phyloP scores from a whole-genome alignment of 768 basidiomycete species.

The Bullera alba region DNA sequence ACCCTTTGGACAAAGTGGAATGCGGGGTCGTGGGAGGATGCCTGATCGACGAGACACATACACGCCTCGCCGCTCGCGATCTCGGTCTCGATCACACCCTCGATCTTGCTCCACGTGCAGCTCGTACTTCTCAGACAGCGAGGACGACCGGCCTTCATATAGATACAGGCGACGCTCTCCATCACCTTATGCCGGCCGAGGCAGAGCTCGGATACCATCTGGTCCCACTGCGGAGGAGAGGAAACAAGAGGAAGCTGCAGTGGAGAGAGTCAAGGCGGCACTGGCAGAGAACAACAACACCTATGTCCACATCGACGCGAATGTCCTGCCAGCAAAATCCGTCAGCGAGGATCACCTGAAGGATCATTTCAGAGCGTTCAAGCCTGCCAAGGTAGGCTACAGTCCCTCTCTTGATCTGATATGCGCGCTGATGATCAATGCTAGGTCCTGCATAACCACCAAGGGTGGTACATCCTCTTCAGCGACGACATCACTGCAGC shows the following conservation, averaged over 20 bases:
- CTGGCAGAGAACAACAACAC: slow-evolving; percentile 28
- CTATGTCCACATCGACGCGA: slow-evolving; percentile 30
- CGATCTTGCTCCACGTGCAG: slow-evolving; percentile 6
- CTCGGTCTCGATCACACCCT: neutral
- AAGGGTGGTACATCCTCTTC: slow-evolving; percentile 79
- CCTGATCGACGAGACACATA: slow-evolving; percentile 13
- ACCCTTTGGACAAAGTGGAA: slow-evolving; percentile 14
- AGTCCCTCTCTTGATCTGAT: slow-evolving; percentile 10
- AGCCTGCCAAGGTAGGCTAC: slow-evolving; percentile 61
- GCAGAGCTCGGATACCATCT: slow-evolving; percentile 2
- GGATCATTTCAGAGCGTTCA: slow-evolving; percentile 63
- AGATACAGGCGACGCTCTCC: slow-evolving; percentile 10
- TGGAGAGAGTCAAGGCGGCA: slow-evolving; percentile 18
- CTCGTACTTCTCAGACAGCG: slow-evolving; percentile 17
- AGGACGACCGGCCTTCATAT: slow-evolving; percentile 17
- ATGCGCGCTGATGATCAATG: slow-evolving; percentile 38
- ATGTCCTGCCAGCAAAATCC: slow-evolving; percentile 9
- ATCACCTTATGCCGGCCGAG: neutral
- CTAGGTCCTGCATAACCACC: slow-evolving; percentile 65
- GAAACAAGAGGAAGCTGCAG: slow-evolving; percentile 21
- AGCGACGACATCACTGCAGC: slow-evolving; percentile 57
- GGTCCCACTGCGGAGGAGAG: slow-evolving; percentile 4
- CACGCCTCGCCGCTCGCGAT: slow-evolving; percentile 3
- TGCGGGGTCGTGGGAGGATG: neutral
- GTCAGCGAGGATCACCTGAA: slow-evolving; percentile 59